These are phyloP conservation scores for Dinochytrium kinnereticum DNA, from an alignment of 371 early-diverging fungal species.

Conservation along the genomic window DNA sequence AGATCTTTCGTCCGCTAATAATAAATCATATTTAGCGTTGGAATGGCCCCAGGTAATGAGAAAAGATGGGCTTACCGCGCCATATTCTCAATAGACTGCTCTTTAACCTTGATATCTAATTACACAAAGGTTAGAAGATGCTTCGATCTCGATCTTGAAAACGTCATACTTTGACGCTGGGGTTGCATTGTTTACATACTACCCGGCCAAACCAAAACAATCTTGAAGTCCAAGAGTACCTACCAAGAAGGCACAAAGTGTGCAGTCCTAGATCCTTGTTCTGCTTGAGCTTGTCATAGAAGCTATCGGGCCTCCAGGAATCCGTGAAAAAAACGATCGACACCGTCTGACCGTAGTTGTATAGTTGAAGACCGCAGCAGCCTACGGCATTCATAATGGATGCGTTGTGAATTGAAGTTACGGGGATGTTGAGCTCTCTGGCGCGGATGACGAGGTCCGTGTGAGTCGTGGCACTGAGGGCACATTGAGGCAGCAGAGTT, in stretches of 20 bases:
- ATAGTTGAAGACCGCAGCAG: slow-evolving; percentile 97
- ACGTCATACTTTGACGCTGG: no score
- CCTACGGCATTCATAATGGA: slow-evolving; percentile 99
- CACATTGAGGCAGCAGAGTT: background rate
- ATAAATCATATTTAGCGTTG: background rate
- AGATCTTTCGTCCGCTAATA: slow-evolving; percentile 82
- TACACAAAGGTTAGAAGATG: background rate
- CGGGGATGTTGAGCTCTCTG: slow-evolving; percentile 82
- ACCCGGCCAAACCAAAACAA: no score
- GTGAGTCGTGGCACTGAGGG: slow-evolving; percentile 96
- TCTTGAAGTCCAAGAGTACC: background rate
- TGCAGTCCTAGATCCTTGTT: slow-evolving; percentile 90
- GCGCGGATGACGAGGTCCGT: slow-evolving; percentile 97
- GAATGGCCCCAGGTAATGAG: no score
- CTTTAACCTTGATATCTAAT: slow-evolving; percentile 97
- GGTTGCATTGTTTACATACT: no score
- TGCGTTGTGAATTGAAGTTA: slow-evolving; percentile 96
- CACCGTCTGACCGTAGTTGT: slow-evolving; percentile 98
- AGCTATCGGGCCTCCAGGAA: slow-evolving; percentile 95
- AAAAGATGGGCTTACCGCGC: slow-evolving; percentile 66
- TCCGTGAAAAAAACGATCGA: slow-evolving; percentile 99
- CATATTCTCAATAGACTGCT: slow-evolving; percentile 95
- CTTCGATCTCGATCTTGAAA: background rate
- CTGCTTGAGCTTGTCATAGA: slow-evolving; percentile 91
- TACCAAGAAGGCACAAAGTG: slow-evolving; percentile 92